phyloP scores from a whole-genome alignment of 306 rosid genomes.

The Malus asiatica region DNA sequence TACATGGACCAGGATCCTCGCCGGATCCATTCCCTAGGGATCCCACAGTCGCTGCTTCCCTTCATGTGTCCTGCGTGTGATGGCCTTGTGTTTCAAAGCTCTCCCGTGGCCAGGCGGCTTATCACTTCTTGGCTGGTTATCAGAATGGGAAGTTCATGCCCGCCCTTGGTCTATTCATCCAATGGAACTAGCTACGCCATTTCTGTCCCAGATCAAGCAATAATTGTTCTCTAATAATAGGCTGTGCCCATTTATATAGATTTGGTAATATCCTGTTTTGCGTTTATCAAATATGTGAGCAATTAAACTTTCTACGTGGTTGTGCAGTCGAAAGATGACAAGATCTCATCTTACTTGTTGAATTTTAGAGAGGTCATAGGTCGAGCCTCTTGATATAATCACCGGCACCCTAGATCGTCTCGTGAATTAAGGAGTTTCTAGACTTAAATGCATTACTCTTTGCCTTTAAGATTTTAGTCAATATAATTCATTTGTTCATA shows the following conservation, averaged over 20 bases:
- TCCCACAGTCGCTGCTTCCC: background rate
- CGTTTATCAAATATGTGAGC: background rate
- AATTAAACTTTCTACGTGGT: background rate
- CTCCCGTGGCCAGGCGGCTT: slow-evolving; percentile 44
- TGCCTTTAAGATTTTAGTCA: background rate
- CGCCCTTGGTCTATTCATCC: slow-evolving; percentile 25
- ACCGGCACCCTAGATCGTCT: background rate
- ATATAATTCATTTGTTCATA: background rate
- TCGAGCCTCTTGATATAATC: background rate
- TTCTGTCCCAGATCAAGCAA: slow-evolving; percentile 28
- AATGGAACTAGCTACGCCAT: slow-evolving; percentile 26
- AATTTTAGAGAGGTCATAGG: slow-evolving; percentile 18
- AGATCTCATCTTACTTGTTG: slow-evolving; percentile 32
- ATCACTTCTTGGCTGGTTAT: slow-evolving; percentile 41
- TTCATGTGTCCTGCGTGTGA: background rate
- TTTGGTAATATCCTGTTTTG: background rate
- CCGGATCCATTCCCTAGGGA: too few species aligned
- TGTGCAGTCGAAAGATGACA: slow-evolving; percentile 35
- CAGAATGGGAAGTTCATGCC: slow-evolving; percentile 37
- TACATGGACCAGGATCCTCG: background rate
- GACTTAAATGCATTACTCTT: background rate
- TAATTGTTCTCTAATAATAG: background rate
- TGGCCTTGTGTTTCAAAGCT: slow-evolving; percentile 27
- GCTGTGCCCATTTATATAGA: background rate
- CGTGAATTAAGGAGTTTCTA: background rate